phyloP scores from a whole-genome alignment of 148 eudicot species.

The Heliosperma pusillum region DNA sequence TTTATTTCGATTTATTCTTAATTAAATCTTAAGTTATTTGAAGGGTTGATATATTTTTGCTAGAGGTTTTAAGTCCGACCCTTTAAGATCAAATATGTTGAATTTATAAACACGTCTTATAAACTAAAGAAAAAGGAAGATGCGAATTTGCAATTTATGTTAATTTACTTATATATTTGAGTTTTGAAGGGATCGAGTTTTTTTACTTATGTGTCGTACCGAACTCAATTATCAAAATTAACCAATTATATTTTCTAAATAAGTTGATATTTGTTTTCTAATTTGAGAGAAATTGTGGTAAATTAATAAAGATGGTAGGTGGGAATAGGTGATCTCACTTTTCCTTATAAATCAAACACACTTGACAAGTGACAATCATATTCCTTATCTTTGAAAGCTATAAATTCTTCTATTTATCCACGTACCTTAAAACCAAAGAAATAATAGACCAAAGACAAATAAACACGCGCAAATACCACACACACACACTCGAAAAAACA shows the following conservation, averaged over 20 bases:
- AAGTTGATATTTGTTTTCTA: neutral
- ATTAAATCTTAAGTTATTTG: too few species aligned
- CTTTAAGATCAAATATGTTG: too few species aligned
- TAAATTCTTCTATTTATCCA: neutral
- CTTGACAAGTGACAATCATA: constrained; percentile 9
- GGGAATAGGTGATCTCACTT: constrained; percentile 12
- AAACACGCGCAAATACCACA: neutral
- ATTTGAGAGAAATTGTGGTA: neutral
- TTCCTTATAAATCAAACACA: constrained; percentile 25
- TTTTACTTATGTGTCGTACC: neutral
- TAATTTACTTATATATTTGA: too few species aligned
- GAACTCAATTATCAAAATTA: neutral
- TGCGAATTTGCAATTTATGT: too few species aligned
- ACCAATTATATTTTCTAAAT: neutral
- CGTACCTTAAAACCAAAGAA: constrained; percentile 15
- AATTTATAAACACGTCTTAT: too few species aligned
- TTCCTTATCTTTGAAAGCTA: constrained; percentile 20
- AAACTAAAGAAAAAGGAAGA: too few species aligned
- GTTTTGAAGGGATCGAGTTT: too few species aligned
- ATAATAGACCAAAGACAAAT: neutral
- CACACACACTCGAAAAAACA: neutral
- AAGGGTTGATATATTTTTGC: too few species aligned
- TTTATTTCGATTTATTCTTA: too few species aligned
- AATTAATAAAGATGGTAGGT: constrained; percentile 26
- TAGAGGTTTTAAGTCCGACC: too few species aligned